Evolutionary conservation across 129 eudicot genomes (phyloP).

Genomic region (Flaveria brownii): DNA sequence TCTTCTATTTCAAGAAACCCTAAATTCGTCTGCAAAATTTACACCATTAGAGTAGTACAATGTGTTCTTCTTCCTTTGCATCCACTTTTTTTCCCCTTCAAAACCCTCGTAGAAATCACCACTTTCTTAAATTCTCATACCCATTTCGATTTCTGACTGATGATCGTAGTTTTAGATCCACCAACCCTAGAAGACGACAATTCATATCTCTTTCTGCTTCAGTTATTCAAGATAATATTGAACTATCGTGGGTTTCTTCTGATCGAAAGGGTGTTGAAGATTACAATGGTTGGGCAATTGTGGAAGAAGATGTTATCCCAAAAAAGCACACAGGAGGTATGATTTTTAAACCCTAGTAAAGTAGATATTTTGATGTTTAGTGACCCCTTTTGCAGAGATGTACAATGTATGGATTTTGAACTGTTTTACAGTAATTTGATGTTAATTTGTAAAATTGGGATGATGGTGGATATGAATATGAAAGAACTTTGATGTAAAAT

Average conservation of each 20-base stretch:
- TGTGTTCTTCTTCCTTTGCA: conserved; percentile 49
- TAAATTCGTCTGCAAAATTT: background rate
- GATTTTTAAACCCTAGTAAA: conserved; percentile 8
- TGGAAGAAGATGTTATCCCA: conserved; percentile 35
- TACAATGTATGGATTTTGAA: background rate
- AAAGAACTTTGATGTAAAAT: background rate
- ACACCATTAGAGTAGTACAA: conserved; percentile 14
- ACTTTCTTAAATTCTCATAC: conserved; percentile 17
- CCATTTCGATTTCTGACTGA: conserved; percentile 32
- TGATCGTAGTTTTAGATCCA: conserved; percentile 29
- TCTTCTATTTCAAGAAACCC: background rate
- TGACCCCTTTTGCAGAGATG: background rate
- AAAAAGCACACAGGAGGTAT: conserved; percentile 40
- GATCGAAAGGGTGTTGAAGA: conserved; percentile 41
- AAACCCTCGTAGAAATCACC: conserved; percentile 38
- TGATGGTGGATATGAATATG: background rate
- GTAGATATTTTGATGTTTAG: background rate
- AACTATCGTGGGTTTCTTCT: conserved; percentile 50
- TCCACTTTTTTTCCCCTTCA: conserved; percentile 38
- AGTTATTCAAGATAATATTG: conserved; percentile 36
- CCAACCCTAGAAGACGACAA: conserved; percentile 35
- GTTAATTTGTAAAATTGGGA: background rate
- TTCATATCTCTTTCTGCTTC: conserved; percentile 44
- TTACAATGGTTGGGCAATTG: conserved; percentile 73
- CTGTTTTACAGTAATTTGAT: background rate